phyloP scores from a whole-genome alignment of 305 asterid species.

The Fraxinus ornus region DNA sequence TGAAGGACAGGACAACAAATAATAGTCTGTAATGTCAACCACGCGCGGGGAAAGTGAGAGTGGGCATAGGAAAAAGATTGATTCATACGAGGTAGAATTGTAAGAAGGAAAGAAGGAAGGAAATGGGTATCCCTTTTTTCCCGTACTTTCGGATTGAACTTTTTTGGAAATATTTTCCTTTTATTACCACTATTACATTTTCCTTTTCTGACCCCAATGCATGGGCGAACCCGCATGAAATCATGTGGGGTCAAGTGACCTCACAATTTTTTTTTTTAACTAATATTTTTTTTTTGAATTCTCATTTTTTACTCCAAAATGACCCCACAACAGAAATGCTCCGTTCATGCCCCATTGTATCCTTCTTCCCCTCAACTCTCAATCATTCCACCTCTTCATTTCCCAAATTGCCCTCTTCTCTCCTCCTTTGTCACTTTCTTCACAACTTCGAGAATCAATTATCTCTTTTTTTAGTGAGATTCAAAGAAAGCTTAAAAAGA shows the following conservation, averaged over 20 bases:
- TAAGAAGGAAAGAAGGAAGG: conserved; percentile 27
- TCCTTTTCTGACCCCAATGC: conserved; percentile 37
- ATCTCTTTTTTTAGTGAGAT: too few species aligned
- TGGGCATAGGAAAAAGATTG: conserved; percentile 9
- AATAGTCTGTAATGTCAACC: background rate
- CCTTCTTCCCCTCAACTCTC: conserved; percentile 6
- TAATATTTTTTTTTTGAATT: too few species aligned
- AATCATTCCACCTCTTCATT: background rate
- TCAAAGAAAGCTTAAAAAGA: too few species aligned
- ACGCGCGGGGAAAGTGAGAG: conserved; percentile 37
- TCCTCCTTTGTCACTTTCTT: background rate
- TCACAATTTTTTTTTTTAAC: too few species aligned
- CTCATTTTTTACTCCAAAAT: too few species aligned
- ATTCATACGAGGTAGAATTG: conserved; percentile 64
- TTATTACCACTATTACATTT: conserved; percentile 40
- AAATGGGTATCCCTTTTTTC: conserved; percentile 33
- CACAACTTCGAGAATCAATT: background rate
- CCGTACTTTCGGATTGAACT: conserved; percentile 48
- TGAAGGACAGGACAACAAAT: background rate
- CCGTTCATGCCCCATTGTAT: too few species aligned
- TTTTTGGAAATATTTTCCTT: conserved; percentile 47
- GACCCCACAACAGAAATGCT: too few species aligned
- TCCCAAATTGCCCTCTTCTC: conserved; percentile 18
- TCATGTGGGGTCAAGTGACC: too few species aligned
- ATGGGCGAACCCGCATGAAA: too few species aligned